Percentiles rank a stretch among this genome's conserved stretches.
Evolutionary conservation across 2,329 filamentous ascomycete species (phyloP).

Genomic region (Curvularia spicifera): DNA sequence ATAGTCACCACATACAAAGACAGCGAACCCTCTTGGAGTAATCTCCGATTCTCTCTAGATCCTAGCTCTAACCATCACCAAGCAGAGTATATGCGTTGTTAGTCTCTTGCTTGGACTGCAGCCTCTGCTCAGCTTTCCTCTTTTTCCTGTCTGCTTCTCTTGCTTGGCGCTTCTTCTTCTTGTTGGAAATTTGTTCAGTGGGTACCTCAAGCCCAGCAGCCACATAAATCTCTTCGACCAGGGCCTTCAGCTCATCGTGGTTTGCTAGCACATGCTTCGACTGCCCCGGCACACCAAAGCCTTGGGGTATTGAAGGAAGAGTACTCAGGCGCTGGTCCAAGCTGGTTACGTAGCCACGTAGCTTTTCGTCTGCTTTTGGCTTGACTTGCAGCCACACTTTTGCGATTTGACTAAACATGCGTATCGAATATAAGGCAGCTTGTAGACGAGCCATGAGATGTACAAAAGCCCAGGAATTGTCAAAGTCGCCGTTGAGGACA

Average conservation of each 20-base stretch:
- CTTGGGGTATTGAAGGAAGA: constrained; percentile 34
- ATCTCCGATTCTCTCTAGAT: background rate
- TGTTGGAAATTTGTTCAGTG: constrained; percentile 25
- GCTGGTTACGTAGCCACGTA: constrained; percentile 6
- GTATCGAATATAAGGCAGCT: constrained; percentile 52
- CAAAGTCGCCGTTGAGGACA: constrained; percentile 39
- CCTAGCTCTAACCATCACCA: background rate
- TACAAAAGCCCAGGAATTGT: constrained; percentile 47
- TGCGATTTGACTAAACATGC: constrained; percentile 51
- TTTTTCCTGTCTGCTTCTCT: constrained; percentile 39
- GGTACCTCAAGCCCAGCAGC: constrained; percentile 33
- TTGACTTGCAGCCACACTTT: constrained; percentile 27
- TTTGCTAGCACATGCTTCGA: constrained; percentile 19
- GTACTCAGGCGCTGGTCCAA: constrained; percentile 26
- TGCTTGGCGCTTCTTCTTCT: constrained; percentile 34
- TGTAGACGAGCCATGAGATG: constrained; percentile 52
- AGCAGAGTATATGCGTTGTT: constrained; percentile 7
- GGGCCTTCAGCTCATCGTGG: constrained; percentile 22
- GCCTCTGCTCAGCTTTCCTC: constrained; percentile 28
- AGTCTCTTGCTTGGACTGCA: constrained; percentile 5
- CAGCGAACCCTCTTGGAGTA: background rate
- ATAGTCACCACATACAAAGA: no score
- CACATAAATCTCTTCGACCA: constrained; percentile 39
- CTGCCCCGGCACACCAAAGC: constrained; percentile 39
- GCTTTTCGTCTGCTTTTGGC: background rate